Percentiles rank a stretch among this genome's conserved stretches.
phyloP scores from a whole-genome alignment of 78 protist species.

The Protostelium mycophagum region DNA sequence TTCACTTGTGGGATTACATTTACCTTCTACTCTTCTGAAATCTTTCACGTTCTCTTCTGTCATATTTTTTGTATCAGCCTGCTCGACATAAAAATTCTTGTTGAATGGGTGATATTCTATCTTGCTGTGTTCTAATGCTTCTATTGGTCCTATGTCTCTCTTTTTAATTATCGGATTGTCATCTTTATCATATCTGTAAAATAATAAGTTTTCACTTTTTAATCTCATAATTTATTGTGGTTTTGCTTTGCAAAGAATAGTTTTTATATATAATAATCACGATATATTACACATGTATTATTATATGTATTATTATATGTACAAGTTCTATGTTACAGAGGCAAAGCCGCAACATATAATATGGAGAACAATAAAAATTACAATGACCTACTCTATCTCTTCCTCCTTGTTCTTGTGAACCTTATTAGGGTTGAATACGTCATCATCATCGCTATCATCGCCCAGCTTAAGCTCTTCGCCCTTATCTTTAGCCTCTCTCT shows the following conservation, averaged over 20 bases:
- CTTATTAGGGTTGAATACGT: not conserved
- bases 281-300: too few species aligned
- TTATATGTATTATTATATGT: too few species aligned
- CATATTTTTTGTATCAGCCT: conserved; percentile 2
- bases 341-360: too few species aligned
- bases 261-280: too few species aligned
- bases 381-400: not conserved
- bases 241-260: too few species aligned
- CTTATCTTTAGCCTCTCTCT: not conserved
- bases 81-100: conserved; percentile 63
- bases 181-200: not conserved
- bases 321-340: too few species aligned
- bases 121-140: conserved; percentile 63
- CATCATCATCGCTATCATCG: not conserved
- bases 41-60: conserved; percentile 17
- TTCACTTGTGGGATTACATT: not conserved
- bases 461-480: not conserved
- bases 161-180: conserved; percentile 3
- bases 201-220: too few species aligned
- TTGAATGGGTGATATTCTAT: conserved; percentile 47
- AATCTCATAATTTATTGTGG: too few species aligned
- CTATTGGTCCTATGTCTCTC: conserved; percentile 50
- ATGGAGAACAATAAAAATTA: too few species aligned
- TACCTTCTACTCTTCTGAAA: conserved; percentile 9
- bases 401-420: not conserved